Conservation (phyloP, 441 rosid genomes). For the Gossypium davidsonii region DNA sequence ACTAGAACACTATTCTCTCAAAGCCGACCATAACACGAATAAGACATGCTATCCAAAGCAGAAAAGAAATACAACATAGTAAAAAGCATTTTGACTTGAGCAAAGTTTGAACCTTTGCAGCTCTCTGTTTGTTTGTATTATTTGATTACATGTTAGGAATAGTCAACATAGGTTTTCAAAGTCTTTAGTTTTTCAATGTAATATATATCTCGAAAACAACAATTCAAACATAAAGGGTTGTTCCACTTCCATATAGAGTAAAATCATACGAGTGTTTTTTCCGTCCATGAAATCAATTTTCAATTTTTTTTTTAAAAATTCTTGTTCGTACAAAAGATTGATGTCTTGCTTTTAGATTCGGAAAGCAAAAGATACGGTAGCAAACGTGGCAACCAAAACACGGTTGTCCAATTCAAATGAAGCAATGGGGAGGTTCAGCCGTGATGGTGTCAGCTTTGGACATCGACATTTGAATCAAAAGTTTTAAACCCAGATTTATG, state of each 20-base stretch:
- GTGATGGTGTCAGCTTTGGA: background rate
- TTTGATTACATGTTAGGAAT: slow-evolving; percentile 16
- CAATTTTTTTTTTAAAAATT: no score
- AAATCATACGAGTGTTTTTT: background rate
- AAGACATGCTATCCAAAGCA: slow-evolving; percentile 16
- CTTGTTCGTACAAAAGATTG: background rate
- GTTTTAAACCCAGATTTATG: background rate
- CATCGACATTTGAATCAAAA: background rate
- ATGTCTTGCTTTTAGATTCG: background rate
- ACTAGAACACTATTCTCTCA: slow-evolving; percentile 14
- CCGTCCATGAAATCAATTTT: background rate
- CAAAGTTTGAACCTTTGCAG: slow-evolving; percentile 11
- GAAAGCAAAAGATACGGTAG: no score
- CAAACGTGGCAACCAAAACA: no score
- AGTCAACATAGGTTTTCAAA: slow-evolving; percentile 12
- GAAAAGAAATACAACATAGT: slow-evolving; percentile 16
- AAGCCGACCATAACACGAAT: background rate
- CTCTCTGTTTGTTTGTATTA: slow-evolving; percentile 20
- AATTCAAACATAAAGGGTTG: background rate
- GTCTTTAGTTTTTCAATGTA: slow-evolving; percentile 17
- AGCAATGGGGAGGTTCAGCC: no score
- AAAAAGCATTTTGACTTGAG: slow-evolving; percentile 23
- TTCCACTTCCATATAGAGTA: background rate
- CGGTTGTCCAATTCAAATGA: no score
- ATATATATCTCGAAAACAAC: background rate